Percentiles rank a stretch among this genome's conserved stretches.
These are phyloP conservation scores for Flaveria floridana DNA, from an alignment of 140 eudicot genomes.

Conservation along the genomic window DNA sequence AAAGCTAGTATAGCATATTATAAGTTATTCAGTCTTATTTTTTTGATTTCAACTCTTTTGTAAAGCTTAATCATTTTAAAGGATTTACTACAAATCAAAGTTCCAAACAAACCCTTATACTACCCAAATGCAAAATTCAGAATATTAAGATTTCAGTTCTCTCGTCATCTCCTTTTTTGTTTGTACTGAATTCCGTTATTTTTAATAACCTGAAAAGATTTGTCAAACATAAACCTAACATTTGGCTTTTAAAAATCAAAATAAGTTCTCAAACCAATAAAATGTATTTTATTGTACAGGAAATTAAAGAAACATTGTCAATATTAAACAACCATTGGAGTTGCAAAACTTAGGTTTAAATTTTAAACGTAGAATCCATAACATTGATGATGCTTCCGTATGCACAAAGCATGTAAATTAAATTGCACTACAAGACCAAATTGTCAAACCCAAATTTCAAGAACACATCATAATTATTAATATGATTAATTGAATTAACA, in stretches of 20 bases:
- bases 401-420: constrained; percentile 33
- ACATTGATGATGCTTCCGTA: constrained; percentile 34
- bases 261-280: background rate
- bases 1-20: too few species aligned
- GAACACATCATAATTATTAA: constrained; percentile 18
- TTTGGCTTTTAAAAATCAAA: constrained; percentile 12
- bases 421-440: constrained; percentile 30
- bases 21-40: background rate
- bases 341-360: constrained; percentile 8
- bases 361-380: constrained; percentile 10
- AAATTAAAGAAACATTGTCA: background rate
- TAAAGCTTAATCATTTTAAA: background rate
- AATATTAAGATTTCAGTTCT: background rate
- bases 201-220: background rate
- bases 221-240: background rate
- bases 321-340: background rate
- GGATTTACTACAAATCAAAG: background rate
- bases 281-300: background rate
- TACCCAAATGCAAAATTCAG: background rate
- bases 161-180: background rate
- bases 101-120: background rate
- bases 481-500: background rate
- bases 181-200: background rate
- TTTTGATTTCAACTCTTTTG: background rate
- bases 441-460: constrained; percentile 42